Evolutionary conservation across 345 rosid species (phyloP).

Genomic region (Citrus maxima): DNA sequence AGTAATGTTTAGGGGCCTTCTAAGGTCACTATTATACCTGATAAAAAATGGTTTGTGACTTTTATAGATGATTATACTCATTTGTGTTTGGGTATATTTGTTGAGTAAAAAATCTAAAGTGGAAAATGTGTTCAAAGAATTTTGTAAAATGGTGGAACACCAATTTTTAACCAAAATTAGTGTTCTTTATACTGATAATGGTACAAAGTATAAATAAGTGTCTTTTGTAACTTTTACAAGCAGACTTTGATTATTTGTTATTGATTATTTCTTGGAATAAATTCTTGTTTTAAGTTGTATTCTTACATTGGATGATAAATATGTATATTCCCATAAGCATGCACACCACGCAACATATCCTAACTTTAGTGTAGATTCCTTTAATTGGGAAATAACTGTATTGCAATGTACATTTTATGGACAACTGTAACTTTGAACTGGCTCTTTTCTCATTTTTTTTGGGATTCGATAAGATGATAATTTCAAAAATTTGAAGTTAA

Average conservation of each 20-base stretch:
- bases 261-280: too few species aligned
- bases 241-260: too few species aligned
- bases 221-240: too few species aligned
- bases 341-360: not conserved
- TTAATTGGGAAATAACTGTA: not conserved
- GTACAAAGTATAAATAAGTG: too few species aligned
- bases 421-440: not conserved
- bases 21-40: too few species aligned
- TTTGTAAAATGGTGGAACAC: not conserved
- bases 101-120: not conserved
- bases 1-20: not conserved
- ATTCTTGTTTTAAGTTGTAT: too few species aligned
- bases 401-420: not conserved
- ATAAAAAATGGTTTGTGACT: not conserved
- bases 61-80: constrained; percentile 1
- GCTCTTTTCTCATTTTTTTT: not conserved
- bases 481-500: not conserved
- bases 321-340: not conserved
- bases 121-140: not conserved
- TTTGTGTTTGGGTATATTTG: not conserved
- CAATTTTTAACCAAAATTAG: not conserved
- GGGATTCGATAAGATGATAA: not conserved
- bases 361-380: not conserved
- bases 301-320: not conserved
- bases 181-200: not conserved